Conservation (phyloP, 192 early-diverging fungal genomes). For the Gonapodya prolifera region DNA sequence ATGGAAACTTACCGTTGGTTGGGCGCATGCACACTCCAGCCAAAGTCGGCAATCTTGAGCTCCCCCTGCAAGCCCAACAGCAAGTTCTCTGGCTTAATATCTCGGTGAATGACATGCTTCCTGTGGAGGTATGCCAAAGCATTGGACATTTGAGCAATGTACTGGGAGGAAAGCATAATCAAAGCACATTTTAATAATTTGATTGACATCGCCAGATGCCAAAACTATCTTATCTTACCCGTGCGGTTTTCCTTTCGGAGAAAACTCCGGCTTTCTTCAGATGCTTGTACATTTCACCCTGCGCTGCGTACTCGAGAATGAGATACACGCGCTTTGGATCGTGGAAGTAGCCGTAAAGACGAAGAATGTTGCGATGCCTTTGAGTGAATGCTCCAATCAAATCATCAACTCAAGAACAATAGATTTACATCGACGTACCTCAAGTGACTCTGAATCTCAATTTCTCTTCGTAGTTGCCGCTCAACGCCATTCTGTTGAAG, state of each 20-base stretch:
- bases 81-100: constrained; percentile 95
- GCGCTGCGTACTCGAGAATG: constrained; percentile 90
- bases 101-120: constrained; percentile 87
- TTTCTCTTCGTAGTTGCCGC: constrained; percentile 82
- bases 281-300: constrained; percentile 84
- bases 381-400: not conserved
- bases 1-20: constrained; percentile 28
- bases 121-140: constrained; percentile 77
- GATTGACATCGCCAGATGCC: not conserved
- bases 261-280: constrained; percentile 59
- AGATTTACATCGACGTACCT: constrained; percentile 28
- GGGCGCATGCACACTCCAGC: constrained; percentile 86
- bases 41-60: constrained; percentile 94
- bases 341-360: constrained; percentile 94
- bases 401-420: constrained; percentile 27
- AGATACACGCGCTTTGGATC: constrained; percentile 83
- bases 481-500: constrained; percentile 63
- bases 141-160: constrained; percentile 75
- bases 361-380: constrained; percentile 85
- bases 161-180: constrained; percentile 31
- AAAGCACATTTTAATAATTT: no score
- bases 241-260: constrained; percentile 58
- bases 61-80: constrained; percentile 74
- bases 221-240: constrained; percentile 24
- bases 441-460: constrained; percentile 88